Conservation (phyloP, 148 eudicot genomes). For the Polygonum aviculare region DNA sequence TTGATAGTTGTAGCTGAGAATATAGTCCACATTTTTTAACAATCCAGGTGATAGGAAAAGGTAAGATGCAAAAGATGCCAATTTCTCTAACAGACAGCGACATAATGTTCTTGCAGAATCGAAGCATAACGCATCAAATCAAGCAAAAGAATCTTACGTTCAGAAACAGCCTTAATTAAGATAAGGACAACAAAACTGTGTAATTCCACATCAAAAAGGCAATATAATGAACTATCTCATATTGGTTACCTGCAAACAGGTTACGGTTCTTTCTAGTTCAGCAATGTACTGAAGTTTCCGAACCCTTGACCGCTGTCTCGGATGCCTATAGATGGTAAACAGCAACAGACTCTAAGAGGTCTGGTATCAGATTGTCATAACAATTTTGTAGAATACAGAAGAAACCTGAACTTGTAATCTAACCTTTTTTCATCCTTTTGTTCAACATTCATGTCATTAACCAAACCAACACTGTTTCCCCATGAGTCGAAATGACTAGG, state of each 20-base stretch:
- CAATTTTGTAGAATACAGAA: background rate
- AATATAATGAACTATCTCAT: background rate
- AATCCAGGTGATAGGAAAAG: background rate
- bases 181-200: background rate
- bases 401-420: background rate
- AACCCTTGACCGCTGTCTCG: slow-evolving; percentile 69
- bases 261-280: slow-evolving; percentile 66
- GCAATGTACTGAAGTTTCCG: slow-evolving; percentile 73
- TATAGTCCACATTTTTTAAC: background rate
- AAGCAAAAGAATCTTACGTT: background rate
- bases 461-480: slow-evolving; percentile 20
- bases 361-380: background rate
- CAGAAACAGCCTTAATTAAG: background rate
- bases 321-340: slow-evolving; percentile 33
- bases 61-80: background rate
- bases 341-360: background rate
- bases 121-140: slow-evolving; percentile 1
- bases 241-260: slow-evolving; percentile 39
- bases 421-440: slow-evolving; percentile 39
- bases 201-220: slow-evolving; percentile 1
- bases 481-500: slow-evolving; percentile 18
- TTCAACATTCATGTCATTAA: slow-evolving; percentile 29
- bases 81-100: background rate
- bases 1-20: background rate
- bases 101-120: background rate